Base-by-base conservation (phyloP, 805 yeast species). In the Monosporozyma aquatica region DNA sequence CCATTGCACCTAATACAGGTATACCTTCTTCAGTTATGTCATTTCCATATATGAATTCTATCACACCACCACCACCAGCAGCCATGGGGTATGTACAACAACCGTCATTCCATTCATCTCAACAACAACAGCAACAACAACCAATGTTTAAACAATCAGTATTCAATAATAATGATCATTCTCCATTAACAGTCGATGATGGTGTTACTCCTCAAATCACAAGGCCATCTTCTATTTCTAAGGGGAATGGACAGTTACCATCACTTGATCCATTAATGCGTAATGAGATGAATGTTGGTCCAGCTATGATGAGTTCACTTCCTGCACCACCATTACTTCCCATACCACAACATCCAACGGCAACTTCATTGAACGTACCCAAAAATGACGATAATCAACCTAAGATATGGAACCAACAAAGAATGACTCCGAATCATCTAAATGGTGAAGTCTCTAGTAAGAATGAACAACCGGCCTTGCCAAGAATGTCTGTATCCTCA, bases 111-210 rank as follows among this genome's bases (percentile, higher is more conserved):
- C 43, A 34, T 21, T 14, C 24, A 10, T 14, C n/a, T 15, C 43
- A 30, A 27, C 39, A 41, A 22, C 39, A 25, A 15, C 28, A 10
- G 7, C 39, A 25, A 37, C 29, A 22, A 21, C 28, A 27, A 37
- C 29, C 39, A 14, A 13, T 18, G 4, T 39, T 39, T 14, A 39
- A 30, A 32, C 42, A 39, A 23, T 21, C 37, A 17, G 27, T 39
- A 6, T 39, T 39, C 20, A 10, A 24, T 6, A 29, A 14, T 30
- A 27, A 32, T 32, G 35, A 32, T 4, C 35, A 32, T 11, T 32
- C 35, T 32, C 14, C 35, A 6, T 18, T 18, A 11, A 32, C 23
- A 4, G 23, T 32, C 5, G 35, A 32, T 32, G 35, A 32, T 18
- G 14, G 35, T 18, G 18, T 23, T 10, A 32, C 23, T 18, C 35